A percentile compares a stretch with the other conserved stretches of the same genome.
These are phyloP conservation scores for Neonectria punicea DNA, from an alignment of 2,329 filamentous ascomycete genomes.

Conservation along the genomic window DNA sequence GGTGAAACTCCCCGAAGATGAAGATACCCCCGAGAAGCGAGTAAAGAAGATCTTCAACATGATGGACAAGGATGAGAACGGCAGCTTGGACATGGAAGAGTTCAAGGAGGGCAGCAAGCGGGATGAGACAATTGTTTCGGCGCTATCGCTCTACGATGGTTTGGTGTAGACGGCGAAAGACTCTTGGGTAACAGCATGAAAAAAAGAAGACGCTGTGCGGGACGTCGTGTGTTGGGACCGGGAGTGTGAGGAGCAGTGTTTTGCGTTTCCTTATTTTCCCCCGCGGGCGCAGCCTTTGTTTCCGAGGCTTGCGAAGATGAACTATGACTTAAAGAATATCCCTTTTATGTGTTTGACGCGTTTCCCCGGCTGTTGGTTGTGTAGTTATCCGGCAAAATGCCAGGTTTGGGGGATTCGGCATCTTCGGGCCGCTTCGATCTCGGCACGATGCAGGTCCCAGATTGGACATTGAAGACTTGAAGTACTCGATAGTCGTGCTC, in stretches of 20 bases:
- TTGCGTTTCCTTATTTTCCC: constrained; percentile 37
- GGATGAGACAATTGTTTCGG: constrained; percentile 98
- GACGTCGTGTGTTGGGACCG: constrained; percentile 33
- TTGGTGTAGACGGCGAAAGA: constrained; percentile 70
- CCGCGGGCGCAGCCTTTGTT: constrained; percentile 31
- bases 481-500: background rate
- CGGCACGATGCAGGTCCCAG: constrained; percentile 1
- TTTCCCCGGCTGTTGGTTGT: background rate
- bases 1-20: constrained; percentile 98
- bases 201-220: constrained; percentile 28
- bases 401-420: background rate
- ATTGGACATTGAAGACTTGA: background rate
- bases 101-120: constrained; percentile 99
- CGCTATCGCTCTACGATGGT: constrained; percentile 94
- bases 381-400: background rate
- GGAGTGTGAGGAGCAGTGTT: constrained; percentile 43
- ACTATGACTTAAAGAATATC: constrained; percentile 41
- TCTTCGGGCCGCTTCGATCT: background rate
- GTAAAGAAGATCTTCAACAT: constrained; percentile 98
- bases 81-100: constrained; percentile 94
- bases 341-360: constrained; percentile 28
- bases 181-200: constrained; percentile 33
- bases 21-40: constrained; percentile 98
- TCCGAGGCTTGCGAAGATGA: constrained; percentile 32
- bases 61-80: constrained; percentile 99